Percentiles rank a stretch among this genome's conserved stretches.
Evolutionary conservation across 495 filamentous ascomycete genomes (phyloP).

Genomic region (Extremus antarcticus): DNA sequence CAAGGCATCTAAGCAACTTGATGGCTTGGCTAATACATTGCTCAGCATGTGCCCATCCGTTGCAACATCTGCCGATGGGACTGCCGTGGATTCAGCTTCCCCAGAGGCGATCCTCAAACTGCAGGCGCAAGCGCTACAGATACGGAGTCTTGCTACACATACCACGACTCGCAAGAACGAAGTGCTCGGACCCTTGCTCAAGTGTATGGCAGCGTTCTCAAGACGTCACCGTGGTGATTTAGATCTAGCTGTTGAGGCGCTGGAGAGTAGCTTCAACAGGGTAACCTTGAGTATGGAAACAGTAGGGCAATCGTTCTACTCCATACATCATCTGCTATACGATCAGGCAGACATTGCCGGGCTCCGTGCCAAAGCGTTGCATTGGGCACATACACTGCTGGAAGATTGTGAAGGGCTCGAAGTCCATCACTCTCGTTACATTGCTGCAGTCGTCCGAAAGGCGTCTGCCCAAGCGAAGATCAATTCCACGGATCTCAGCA

Average conservation of each 20-base stretch:
- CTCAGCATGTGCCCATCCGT: slow-evolving; percentile 52
- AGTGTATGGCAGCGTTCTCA: slow-evolving; percentile 51
- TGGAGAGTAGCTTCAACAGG: background rate
- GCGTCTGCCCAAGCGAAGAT: background rate
- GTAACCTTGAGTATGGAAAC: background rate
- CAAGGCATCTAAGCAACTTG: slow-evolving; percentile 60
- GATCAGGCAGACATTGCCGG: background rate
- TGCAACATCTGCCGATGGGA: slow-evolving; percentile 41
- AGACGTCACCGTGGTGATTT: background rate
- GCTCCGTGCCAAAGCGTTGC: background rate
- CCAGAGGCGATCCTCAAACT: slow-evolving; percentile 51
- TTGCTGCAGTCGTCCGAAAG: background rate
- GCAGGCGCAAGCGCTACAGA: slow-evolving; percentile 56
- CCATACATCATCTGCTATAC: background rate
- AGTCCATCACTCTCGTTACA: background rate
- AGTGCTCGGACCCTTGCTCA: slow-evolving; percentile 51
- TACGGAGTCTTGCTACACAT: slow-evolving; percentile 59
- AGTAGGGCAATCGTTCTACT: background rate
- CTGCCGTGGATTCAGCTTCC: slow-evolving; percentile 40
- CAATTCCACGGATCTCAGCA: background rate
- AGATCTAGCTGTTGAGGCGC: background rate
- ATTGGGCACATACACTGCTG: background rate
- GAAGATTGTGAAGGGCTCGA: background rate
- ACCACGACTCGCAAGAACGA: slow-evolving; percentile 59
- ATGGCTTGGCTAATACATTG: slow-evolving; percentile 55